Percentiles rank a stretch among this genome's conserved stretches.
Evolutionary conservation across 2,329 filamentous ascomycete species (phyloP).

Genomic region (Sclerotinia glacialis): DNA sequence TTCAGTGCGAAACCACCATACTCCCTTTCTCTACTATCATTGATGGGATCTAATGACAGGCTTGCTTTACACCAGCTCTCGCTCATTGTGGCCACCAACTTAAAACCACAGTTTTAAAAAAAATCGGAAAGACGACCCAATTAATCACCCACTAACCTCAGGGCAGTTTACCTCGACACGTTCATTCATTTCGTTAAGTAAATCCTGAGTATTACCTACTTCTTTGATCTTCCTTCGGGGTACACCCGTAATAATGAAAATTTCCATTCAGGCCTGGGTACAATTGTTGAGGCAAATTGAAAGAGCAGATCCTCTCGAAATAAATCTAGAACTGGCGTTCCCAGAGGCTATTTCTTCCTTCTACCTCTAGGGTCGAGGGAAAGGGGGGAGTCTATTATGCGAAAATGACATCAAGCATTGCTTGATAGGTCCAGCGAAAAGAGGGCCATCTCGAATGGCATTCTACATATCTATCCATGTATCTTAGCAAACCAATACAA

Average conservation of each 20-base stretch:
- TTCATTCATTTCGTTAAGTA: conserved; percentile 25
- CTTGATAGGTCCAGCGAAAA: conserved; percentile 24
- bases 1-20: conserved; percentile 34
- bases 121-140: conserved; percentile 7
- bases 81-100: neutral
- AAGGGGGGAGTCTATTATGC: neutral
- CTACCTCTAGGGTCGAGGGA: conserved; percentile 20
- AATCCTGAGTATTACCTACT: conserved; percentile 26
- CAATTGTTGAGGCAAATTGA: conserved; percentile 8
- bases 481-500: conserved; percentile 27
- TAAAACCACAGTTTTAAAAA: neutral
- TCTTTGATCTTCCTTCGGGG: conserved; percentile 21
- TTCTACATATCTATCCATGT: conserved; percentile 19
- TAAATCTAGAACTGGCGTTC: conserved; percentile 26
- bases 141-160: conserved; percentile 13
- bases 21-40: conserved; percentile 29
- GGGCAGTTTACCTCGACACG: conserved; percentile 4
- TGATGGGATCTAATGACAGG: conserved; percentile 39
- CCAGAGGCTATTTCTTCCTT: conserved; percentile 24
- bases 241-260: conserved; percentile 23
- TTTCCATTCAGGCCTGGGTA: conserved; percentile 25
- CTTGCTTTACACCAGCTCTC: conserved; percentile 16
- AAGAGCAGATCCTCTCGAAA: conserved; percentile 9
- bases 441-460: conserved; percentile 27
- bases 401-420: conserved; percentile 9